Percentiles rank a stretch among this genome's conserved stretches.
phyloP scores from a whole-genome alignment of 768 basidiomycete species.

The Cyathus striatus region DNA sequence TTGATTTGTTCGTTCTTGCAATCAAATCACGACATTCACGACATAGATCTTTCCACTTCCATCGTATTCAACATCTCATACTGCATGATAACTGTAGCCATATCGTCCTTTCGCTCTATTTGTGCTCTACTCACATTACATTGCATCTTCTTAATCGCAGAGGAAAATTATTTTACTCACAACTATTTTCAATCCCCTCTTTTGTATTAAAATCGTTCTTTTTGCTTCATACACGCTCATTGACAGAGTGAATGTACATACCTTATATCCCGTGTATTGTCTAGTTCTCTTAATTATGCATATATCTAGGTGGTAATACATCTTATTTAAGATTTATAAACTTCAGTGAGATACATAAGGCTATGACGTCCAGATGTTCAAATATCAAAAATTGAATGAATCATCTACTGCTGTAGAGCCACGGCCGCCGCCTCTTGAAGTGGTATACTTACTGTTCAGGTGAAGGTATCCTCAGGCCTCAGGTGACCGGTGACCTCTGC shows the following conservation, averaged over 20 bases:
- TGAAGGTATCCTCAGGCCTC: too few relatives aligned
- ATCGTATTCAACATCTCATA: background rate
- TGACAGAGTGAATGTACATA: too few relatives aligned
- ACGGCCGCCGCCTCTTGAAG: too few relatives aligned
- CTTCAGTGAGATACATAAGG: constrained; percentile 1
- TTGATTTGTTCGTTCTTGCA: constrained; percentile 10
- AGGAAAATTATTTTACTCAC: constrained; percentile 3
- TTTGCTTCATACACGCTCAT: background rate
- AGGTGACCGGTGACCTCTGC: too few relatives aligned
- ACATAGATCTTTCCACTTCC: background rate
- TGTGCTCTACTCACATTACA: constrained; percentile 5
- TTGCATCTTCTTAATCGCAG: background rate
- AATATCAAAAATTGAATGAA: too few relatives aligned
- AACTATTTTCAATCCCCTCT: constrained; percentile 2
- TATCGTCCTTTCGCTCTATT: constrained; percentile 3
- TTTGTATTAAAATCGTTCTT: constrained; percentile 13
- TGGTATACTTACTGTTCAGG: too few relatives aligned
- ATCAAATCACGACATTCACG: background rate
- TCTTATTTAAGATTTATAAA: background rate
- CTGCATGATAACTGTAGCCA: constrained; percentile 1
- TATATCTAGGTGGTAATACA: too few relatives aligned
- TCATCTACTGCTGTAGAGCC: too few relatives aligned
- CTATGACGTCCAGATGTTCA: too few relatives aligned
- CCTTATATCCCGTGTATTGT: too few relatives aligned
- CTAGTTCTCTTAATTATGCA: too few relatives aligned